Evolutionary conservation across 805 yeast species (phyloP).

Genomic region (Brettanomyces custersianus): DNA sequence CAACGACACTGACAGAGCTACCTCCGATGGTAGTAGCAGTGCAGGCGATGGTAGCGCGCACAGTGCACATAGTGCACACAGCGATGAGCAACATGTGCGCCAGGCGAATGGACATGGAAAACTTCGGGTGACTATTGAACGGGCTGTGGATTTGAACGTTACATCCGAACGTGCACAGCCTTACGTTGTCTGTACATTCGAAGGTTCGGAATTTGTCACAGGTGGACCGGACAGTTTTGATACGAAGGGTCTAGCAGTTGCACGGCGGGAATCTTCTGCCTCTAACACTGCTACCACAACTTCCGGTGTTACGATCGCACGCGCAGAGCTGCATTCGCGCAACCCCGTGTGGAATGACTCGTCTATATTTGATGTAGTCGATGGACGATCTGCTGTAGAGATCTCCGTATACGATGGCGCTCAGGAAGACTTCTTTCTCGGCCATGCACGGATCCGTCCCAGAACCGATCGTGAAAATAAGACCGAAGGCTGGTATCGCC

Average conservation of each 20-base stretch:
- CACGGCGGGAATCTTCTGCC: background rate
- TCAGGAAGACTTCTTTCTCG: conserved; percentile 75
- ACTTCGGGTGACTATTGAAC: conserved; percentile 68
- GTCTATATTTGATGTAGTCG: conserved; percentile 86
- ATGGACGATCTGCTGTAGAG: conserved; percentile 67
- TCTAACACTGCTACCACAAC: no score
- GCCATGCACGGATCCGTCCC: conserved; percentile 72
- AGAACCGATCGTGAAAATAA: conserved; percentile 35
- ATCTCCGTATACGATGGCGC: conserved; percentile 86
- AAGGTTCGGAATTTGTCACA: conserved; percentile 83
- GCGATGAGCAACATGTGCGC: background rate
- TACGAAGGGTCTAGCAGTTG: background rate
- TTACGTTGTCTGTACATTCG: conserved; percentile 86
- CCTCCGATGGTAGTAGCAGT: background rate
- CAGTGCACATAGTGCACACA: no score
- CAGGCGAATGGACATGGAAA: conserved; percentile 48
- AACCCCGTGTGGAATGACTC: conserved; percentile 90
- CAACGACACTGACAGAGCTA: background rate
- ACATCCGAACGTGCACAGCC: conserved; percentile 55
- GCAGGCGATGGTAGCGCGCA: no score
- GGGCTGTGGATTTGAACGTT: conserved; percentile 63
- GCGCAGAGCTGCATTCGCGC: conserved; percentile 26
- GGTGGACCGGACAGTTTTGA: conserved; percentile 56
- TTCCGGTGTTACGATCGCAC: no score
- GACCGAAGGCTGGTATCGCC: conserved; percentile 62